These are phyloP conservation scores for Ceriops tagal DNA, from an alignment of 345 rosid species.

Conservation along the genomic window DNA sequence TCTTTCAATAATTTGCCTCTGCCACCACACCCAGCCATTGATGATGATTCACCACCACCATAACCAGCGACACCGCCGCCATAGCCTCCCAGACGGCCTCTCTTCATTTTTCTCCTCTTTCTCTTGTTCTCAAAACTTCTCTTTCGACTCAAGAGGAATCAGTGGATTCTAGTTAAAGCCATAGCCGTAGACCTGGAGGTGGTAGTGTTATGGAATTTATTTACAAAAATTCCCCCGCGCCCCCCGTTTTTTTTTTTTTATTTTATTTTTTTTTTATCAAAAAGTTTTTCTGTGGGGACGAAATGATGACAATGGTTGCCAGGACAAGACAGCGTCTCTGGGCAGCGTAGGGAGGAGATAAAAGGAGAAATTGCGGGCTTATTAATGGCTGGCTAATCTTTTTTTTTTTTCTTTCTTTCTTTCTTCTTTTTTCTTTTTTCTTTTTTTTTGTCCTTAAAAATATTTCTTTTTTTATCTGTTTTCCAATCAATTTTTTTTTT, in stretches of 20 bases:
- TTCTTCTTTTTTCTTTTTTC: not conserved
- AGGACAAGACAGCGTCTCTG: slow-evolving; percentile 10
- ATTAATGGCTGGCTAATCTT: slow-evolving; percentile 28
- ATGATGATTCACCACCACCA: slow-evolving; percentile 17
- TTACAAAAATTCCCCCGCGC: not conserved
- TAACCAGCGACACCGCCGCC: slow-evolving; percentile 20
- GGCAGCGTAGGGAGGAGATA: slow-evolving; percentile 32
- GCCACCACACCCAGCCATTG: slow-evolving; percentile 30
- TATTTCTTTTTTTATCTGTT: not conserved
- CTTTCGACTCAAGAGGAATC: too few species aligned
- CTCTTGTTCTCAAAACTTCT: not conserved
- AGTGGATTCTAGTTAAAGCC: too few species aligned
- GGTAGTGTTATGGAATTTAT: slow-evolving; percentile 3
- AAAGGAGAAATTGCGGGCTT: slow-evolving; percentile 43
- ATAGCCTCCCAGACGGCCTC: slow-evolving; percentile 39
- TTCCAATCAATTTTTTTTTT: too few species aligned
- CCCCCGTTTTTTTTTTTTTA: too few species aligned
- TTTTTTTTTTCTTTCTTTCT: not conserved
- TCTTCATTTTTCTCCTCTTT: slow-evolving; percentile 40
- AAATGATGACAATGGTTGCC: slow-evolving; percentile 15
- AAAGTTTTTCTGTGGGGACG: not conserved
- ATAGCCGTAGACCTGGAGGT: not conserved
- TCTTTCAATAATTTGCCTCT: slow-evolving; percentile 44
- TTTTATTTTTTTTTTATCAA: not conserved
- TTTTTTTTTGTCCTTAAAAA: not conserved